Conservation (phyloP, 257 asterid genomes). For the Nicotiana paniculata region DNA sequence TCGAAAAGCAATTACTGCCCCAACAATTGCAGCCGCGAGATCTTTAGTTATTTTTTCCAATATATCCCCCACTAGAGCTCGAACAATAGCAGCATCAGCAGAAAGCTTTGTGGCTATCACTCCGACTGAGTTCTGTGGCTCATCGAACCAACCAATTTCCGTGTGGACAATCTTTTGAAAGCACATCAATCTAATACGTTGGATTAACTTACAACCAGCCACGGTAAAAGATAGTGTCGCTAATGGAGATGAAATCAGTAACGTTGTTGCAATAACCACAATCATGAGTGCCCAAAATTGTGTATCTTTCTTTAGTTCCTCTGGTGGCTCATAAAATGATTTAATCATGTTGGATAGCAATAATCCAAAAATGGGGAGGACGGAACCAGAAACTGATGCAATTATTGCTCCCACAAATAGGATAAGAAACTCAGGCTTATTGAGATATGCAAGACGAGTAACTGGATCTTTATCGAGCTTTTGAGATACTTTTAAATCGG, state of each 20-base stretch:
- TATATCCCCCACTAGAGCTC: conserved; percentile 56
- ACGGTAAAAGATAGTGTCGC: conserved; percentile 47
- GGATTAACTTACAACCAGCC: conserved; percentile 54
- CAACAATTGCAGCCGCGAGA: conserved; percentile 38
- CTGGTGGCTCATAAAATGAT: conserved; percentile 43
- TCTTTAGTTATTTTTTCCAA: conserved; percentile 55
- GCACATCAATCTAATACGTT: conserved; percentile 48
- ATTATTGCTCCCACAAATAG: conserved; percentile 37
- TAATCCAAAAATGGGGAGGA: conserved; percentile 52
- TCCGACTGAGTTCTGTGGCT: conserved; percentile 49
- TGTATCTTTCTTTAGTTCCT: conserved; percentile 40
- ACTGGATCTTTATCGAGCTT: conserved; percentile 34
- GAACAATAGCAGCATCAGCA: conserved; percentile 55
- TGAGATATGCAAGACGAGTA: conserved; percentile 47
- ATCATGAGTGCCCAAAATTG: conserved; percentile 53
- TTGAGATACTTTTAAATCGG: conserved; percentile 17
- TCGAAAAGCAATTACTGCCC: conserved; percentile 51
- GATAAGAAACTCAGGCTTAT: conserved; percentile 53
- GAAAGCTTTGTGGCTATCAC: conserved; percentile 59
- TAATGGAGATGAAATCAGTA: conserved; percentile 39
- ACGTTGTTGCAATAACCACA: conserved; percentile 31
- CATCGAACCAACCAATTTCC: conserved; percentile 71
- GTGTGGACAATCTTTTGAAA: conserved; percentile 52
- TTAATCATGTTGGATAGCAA: conserved; percentile 43
- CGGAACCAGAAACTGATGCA: conserved; percentile 50